These are phyloP conservation scores for Talaromyces sp. DNA, from an alignment of 2,329 filamentous ascomycete species.

Conservation along the genomic window DNA sequence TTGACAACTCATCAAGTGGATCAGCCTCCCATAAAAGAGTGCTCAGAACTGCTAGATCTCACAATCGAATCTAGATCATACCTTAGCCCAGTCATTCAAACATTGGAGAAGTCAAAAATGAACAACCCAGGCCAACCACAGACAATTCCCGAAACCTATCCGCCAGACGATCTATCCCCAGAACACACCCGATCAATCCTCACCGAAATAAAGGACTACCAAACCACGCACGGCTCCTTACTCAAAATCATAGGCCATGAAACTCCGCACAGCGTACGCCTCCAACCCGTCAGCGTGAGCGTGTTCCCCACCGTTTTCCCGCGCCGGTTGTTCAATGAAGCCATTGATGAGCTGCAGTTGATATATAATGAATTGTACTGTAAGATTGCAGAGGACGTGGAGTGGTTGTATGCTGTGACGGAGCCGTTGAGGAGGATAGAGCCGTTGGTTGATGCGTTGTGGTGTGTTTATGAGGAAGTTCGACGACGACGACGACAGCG, in stretches of 20 bases:
- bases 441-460: conserved; percentile 33
- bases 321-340: conserved; percentile 32
- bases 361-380: conserved; percentile 51
- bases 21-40: background rate
- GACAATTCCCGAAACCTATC: conserved; percentile 18
- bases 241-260: conserved; percentile 30
- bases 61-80: background rate
- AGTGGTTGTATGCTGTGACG: conserved; percentile 33
- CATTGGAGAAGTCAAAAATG: background rate
- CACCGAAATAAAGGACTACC: conserved; percentile 38
- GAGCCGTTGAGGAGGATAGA: conserved; percentile 30
- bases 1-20: background rate
- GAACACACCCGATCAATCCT: conserved; percentile 27
- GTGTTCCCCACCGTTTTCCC: conserved; percentile 36
- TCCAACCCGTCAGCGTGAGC: conserved; percentile 31
- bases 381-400: conserved; percentile 46
- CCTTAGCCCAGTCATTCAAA: too few species aligned
- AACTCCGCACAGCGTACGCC: conserved; percentile 24
- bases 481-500: conserved; percentile 23
- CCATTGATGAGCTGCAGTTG: conserved; percentile 52
- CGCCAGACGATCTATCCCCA: conserved; percentile 31
- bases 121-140: background rate
- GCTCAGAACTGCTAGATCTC: background rate
- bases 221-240: conserved; percentile 39
- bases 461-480: conserved; percentile 32